Percentiles rank a stretch among this genome's conserved stretches.
Conservation (phyloP, 495 filamentous ascomycete species). For the Trichoderma orchidacearum region DNA sequence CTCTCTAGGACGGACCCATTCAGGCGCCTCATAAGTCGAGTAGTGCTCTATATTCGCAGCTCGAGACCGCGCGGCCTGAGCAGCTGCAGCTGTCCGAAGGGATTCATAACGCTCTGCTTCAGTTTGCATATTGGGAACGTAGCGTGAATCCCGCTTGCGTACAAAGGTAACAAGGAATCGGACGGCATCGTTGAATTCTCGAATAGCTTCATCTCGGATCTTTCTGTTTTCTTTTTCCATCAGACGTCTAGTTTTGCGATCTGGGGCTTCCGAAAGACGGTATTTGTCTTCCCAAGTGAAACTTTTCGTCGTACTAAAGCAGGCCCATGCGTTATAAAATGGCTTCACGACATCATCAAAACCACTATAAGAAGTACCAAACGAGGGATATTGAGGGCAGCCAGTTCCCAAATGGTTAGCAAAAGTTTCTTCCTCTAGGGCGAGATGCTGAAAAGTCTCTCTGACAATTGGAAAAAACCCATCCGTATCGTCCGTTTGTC, state of each 20-base stretch:
- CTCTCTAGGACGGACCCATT: constrained; percentile 57
- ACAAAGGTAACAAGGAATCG: constrained; percentile 73
- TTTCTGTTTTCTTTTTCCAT: constrained; percentile 96
- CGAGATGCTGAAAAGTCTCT: constrained; percentile 64
- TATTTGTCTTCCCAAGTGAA: constrained; percentile 86
- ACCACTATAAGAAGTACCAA: constrained; percentile 53
- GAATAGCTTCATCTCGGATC: constrained; percentile 64
- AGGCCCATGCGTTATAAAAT: constrained; percentile 74
- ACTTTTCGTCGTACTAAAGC: constrained; percentile 70
- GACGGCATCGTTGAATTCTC: constrained; percentile 92
- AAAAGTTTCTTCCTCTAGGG: constrained; percentile 64
- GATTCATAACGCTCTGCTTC: constrained; percentile 70
- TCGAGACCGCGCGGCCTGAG: constrained; percentile 72
- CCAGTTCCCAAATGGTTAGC: constrained; percentile 48
- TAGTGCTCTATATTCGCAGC: constrained; percentile 69
- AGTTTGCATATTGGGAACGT: constrained; percentile 48
- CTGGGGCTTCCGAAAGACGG: constrained; percentile 69
- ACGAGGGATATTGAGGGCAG: constrained; percentile 56
- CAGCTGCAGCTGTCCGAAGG: constrained; percentile 63
- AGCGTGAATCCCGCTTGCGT: constrained; percentile 85
- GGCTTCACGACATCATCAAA: constrained; percentile 59
- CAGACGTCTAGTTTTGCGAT: constrained; percentile 64
- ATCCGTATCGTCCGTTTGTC: constrained; percentile 57
- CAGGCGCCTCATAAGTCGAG: constrained; percentile 48
- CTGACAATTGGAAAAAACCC: constrained; percentile 76